These are phyloP conservation scores for Apiotrichum laibachii DNA, from an alignment of 1,284 basidiomycete genomes.

Conservation along the genomic window DNA sequence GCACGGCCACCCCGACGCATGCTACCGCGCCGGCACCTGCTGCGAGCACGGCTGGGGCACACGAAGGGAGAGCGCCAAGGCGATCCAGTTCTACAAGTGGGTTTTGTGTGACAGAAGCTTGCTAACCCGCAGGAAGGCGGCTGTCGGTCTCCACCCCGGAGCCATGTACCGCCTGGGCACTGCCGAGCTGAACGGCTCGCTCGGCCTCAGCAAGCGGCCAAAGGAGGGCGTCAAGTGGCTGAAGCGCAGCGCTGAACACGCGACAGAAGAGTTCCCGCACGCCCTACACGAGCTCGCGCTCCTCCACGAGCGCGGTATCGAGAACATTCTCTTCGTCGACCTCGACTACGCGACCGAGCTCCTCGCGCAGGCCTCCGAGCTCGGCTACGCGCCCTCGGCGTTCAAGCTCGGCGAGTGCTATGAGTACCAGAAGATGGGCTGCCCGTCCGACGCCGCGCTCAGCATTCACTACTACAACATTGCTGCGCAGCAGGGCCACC, in stretches of 20 bases:
- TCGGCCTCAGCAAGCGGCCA: constrained; percentile 78
- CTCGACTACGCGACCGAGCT: constrained; percentile 92
- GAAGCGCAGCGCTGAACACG: constrained; percentile 91
- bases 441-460: constrained; percentile 93
- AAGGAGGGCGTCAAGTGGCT: constrained; percentile 99
- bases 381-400: constrained; percentile 94
- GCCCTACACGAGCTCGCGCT: constrained; percentile 93
- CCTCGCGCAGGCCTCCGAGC: constrained; percentile 88
- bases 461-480: constrained; percentile 99
- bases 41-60: constrained; percentile 99
- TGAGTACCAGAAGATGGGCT: constrained; percentile 98
- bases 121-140: constrained; percentile 66
- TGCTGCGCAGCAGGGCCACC: constrained; percentile 93
- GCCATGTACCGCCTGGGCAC: constrained; percentile 96
- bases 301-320: constrained; percentile 89
- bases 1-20: constrained; percentile 95
- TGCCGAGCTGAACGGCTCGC: constrained; percentile 92
- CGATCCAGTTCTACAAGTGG: constrained; percentile 78
- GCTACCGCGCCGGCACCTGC: constrained; percentile 94
- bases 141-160: constrained; percentile 84
- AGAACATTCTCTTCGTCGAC: constrained; percentile 96
- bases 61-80: constrained; percentile 84
- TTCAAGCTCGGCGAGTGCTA: constrained; percentile 97
- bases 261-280: constrained; percentile 92
- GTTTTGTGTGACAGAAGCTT: constrained; percentile 17